Conservation (phyloP, 768 basidiomycete species). For the Lepiota venenata region DNA sequence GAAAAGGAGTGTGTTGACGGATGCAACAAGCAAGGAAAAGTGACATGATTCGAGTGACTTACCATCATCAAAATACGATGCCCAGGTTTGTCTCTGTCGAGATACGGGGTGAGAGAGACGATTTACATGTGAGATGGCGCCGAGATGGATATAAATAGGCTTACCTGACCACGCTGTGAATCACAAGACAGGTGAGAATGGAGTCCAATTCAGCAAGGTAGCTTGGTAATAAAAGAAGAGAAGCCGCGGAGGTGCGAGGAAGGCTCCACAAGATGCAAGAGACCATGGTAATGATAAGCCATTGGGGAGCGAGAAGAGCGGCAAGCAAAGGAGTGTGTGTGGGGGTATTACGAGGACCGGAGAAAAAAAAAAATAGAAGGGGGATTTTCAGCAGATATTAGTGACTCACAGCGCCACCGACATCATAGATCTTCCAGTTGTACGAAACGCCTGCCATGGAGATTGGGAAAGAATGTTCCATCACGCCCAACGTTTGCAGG, state of each 20-base stretch:
- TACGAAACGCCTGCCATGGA: slow-evolving; percentile 58
- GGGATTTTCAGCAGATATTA: neutral
- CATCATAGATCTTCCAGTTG: slow-evolving; percentile 80
- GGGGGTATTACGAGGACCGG: no score
- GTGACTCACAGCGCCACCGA: slow-evolving; percentile 74
- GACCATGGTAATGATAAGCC: neutral
- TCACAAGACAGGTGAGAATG: neutral
- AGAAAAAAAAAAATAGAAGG: neutral
- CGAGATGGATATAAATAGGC: slow-evolving; percentile 15
- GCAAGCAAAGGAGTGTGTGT: neutral
- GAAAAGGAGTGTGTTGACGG: no score
- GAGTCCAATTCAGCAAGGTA: neutral
- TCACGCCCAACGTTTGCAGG: slow-evolving; percentile 75
- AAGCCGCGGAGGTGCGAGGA: neutral
- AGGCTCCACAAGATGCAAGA: neutral
- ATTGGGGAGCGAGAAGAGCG: neutral
- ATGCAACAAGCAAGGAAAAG: neutral
- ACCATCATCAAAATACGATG: slow-evolving; percentile 86
- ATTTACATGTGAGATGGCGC: slow-evolving; percentile 2
- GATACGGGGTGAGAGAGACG: slow-evolving; percentile 3
- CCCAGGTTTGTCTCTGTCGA: slow-evolving; percentile 71
- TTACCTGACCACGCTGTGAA: slow-evolving; percentile 57
- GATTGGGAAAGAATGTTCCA: slow-evolving; percentile 73
- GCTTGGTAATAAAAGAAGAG: neutral
- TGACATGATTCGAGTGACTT: slow-evolving; percentile 26